Evolutionary conservation across 257 asterid genomes (phyloP).

Genomic region (Nicotiana noctiflora): DNA sequence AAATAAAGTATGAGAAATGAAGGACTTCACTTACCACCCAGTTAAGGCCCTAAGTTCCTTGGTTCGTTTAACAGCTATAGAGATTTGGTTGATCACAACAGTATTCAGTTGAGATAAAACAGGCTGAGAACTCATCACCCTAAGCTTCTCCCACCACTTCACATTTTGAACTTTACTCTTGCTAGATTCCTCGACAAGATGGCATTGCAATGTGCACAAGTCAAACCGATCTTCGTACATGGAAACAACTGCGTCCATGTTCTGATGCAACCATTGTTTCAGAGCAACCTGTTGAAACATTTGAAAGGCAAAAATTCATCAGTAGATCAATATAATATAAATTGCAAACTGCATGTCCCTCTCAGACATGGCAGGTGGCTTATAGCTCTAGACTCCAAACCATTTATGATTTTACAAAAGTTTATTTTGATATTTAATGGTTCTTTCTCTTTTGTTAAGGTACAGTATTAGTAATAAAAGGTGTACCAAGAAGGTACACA

Average conservation of each 20-base stretch:
- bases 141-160: conserved; percentile 73
- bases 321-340: background rate
- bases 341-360: background rate
- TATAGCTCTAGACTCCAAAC: background rate
- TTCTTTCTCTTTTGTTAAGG: too few species aligned
- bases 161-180: conserved; percentile 30
- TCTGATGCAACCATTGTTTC: conserved; percentile 87
- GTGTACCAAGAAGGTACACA: too few species aligned
- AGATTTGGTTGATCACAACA: conserved; percentile 45
- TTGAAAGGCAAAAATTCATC: background rate
- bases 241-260: conserved; percentile 83
- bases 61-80: conserved; percentile 79
- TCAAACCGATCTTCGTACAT: conserved; percentile 95
- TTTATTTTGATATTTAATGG: background rate
- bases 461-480: too few species aligned
- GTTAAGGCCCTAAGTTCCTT: conserved; percentile 79
- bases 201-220: conserved; percentile 54
- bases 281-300: conserved; percentile 60
- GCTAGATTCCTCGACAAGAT: conserved; percentile 33
- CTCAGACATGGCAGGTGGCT: background rate
- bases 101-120: conserved; percentile 30
- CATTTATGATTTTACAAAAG: background rate
- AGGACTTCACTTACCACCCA: conserved; percentile 64
- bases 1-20: background rate
- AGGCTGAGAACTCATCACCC: conserved; percentile 34